Conservation (phyloP, 257 asterid genomes). For the Lycium barbarum region DNA sequence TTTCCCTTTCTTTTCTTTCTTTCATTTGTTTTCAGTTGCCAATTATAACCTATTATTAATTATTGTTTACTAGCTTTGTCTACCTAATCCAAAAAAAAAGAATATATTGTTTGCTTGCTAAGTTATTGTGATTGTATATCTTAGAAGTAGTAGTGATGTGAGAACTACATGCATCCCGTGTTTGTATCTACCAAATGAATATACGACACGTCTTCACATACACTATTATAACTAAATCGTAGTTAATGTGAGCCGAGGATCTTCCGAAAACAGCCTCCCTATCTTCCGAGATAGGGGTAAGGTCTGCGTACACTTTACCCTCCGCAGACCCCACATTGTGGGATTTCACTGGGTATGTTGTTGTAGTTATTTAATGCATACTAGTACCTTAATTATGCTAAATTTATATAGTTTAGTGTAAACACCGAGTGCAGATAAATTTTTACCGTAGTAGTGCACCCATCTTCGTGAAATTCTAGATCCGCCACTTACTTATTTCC, state of each 20-base stretch:
- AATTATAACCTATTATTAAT: not conserved
- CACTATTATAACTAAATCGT: not conserved
- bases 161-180: not conserved
- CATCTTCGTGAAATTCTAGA: not conserved
- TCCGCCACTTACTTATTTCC: not conserved
- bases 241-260: not conserved
- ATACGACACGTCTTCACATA: not conserved
- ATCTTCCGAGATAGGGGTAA: no score
- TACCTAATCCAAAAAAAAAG: no score
- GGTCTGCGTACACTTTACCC: no score
- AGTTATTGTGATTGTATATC: no score
- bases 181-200: not conserved
- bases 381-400: not conserved
- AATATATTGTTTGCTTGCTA: no score
- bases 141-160: not conserved
- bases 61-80: not conserved
- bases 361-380: not conserved
- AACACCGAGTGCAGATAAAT: not conserved
- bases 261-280: no score
- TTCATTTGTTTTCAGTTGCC: not conserved
- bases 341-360: no score
- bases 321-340: no score
- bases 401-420: not conserved
- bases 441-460: not conserved
- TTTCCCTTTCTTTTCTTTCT: not conserved